A percentile compares a stretch with the other conserved stretches of the same genome.
These are phyloP conservation scores for Rhizopogon salebrosus DNA, from an alignment of 768 basidiomycete species.

Conservation along the genomic window DNA sequence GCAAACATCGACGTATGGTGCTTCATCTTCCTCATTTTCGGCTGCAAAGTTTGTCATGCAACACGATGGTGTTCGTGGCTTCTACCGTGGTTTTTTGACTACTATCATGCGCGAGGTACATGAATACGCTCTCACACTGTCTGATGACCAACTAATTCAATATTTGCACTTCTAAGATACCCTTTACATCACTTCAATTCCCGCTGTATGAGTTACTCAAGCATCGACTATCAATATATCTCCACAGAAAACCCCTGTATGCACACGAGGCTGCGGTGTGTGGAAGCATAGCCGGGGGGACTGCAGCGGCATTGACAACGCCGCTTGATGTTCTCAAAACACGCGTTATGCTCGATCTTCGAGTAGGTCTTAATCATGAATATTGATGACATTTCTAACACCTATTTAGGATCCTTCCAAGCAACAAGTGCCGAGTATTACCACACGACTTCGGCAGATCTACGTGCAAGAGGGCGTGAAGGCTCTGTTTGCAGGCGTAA, in stretches of 20 bases:
- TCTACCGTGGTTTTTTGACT: constrained; percentile 84
- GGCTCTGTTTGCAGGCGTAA: constrained; percentile 81
- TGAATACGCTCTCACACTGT: neutral
- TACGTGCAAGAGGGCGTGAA: constrained; percentile 62
- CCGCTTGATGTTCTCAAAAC: constrained; percentile 97
- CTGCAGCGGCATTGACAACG: constrained; percentile 87
- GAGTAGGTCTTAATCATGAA: constrained; percentile 41
- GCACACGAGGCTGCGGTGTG: constrained; percentile 81
- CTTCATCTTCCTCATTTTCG: constrained; percentile 50
- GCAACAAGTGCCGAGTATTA: constrained; percentile 49
- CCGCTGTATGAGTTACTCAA: constrained; percentile 93
- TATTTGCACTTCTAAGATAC: constrained; percentile 55
- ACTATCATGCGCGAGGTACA: constrained; percentile 67
- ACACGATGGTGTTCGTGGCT: constrained; percentile 67
- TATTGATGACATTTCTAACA: neutral
- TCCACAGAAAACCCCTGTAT: constrained; percentile 53
- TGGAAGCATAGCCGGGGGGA: constrained; percentile 85
- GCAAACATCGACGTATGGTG: constrained; percentile 78
- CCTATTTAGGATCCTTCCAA: constrained; percentile 42
- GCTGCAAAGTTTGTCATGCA: constrained; percentile 52
- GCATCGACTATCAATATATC: constrained; percentile 46
- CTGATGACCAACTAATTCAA: constrained; percentile 3
- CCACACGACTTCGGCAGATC: constrained; percentile 57
- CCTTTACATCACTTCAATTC: constrained; percentile 94
- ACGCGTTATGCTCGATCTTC: constrained; percentile 89